Conservation (phyloP, 495 filamentous ascomycete species). For the Hypoxylon lienhwacheense region DNA sequence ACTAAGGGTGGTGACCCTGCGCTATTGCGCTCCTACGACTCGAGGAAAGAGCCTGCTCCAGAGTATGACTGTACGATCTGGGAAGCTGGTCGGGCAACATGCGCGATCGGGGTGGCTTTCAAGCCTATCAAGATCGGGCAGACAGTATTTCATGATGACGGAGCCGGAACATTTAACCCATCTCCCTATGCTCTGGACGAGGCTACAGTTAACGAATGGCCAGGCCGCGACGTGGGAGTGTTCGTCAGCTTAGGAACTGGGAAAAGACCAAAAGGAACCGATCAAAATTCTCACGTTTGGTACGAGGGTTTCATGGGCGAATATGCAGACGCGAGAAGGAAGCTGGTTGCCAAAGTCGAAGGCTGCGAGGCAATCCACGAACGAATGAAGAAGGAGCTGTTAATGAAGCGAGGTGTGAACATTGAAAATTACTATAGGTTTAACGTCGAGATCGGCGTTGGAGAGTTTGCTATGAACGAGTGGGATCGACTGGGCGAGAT, state of each 20-base stretch:
- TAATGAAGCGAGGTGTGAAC: constrained; percentile 76
- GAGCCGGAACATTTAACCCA: constrained; percentile 88
- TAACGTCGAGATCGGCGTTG: constrained; percentile 95
- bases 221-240: constrained; percentile 83
- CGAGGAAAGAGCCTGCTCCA: constrained; percentile 82
- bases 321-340: constrained; percentile 84
- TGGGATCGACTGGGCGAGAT: constrained; percentile 93
- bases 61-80: constrained; percentile 92
- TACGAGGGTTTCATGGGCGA: constrained; percentile 92
- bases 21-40: constrained; percentile 90
- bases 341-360: constrained; percentile 87
- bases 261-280: constrained; percentile 74
- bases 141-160: constrained; percentile 91
- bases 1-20: constrained; percentile 63
- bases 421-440: constrained; percentile 95
- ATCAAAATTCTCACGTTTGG: constrained; percentile 72
- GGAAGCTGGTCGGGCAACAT: constrained; percentile 95
- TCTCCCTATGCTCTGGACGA: constrained; percentile 84
- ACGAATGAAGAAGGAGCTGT: constrained; percentile 72
- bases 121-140: constrained; percentile 95
- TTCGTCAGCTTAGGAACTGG: constrained; percentile 93
- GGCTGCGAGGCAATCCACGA: constrained; percentile 91
- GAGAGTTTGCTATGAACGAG: constrained; percentile 98
- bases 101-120: constrained; percentile 87
- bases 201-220: constrained; percentile 90